phyloP scores from a whole-genome alignment of 23 red algal species.

The Pyropia haitanensis region DNA sequence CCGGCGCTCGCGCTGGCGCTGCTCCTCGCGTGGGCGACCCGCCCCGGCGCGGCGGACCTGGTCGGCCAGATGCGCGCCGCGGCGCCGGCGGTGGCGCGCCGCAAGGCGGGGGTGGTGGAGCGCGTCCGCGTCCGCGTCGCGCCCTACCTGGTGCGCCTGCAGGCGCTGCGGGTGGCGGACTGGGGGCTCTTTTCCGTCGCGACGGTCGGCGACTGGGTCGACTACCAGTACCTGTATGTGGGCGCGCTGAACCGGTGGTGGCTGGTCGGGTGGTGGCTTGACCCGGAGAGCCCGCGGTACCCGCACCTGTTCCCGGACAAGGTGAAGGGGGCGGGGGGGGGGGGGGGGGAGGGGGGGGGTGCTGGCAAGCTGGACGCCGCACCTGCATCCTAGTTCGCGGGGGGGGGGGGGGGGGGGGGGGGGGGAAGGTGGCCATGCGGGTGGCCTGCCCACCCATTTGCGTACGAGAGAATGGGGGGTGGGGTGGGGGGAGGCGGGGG shows the following conservation, averaged over 20 bases:
- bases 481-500: no score
- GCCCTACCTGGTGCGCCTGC: conserved; percentile 53
- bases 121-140: conserved; percentile 45
- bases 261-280: conserved; percentile 67
- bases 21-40: conserved; percentile 3
- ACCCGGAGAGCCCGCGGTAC: background rate
- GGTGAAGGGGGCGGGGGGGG: no score
- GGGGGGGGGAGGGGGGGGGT: no score
- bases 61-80: conserved; percentile 8
- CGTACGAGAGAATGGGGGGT: no score
- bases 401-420: no score
- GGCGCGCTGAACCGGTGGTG: conserved; percentile 74
- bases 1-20: no score
- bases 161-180: conserved; percentile 44
- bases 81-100: conserved; percentile 30
- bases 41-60: conserved; percentile 3
- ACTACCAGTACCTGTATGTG: conserved; percentile 83
- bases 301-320: no score
- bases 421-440: no score
- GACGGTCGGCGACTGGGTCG: conserved; percentile 40
- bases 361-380: no score
- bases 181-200: conserved; percentile 66
- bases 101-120: conserved; percentile 51
- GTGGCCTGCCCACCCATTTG: no score
- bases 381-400: no score